phyloP scores from a whole-genome alignment of 2,329 filamentous ascomycete species.

The Epichloe elymi region DNA sequence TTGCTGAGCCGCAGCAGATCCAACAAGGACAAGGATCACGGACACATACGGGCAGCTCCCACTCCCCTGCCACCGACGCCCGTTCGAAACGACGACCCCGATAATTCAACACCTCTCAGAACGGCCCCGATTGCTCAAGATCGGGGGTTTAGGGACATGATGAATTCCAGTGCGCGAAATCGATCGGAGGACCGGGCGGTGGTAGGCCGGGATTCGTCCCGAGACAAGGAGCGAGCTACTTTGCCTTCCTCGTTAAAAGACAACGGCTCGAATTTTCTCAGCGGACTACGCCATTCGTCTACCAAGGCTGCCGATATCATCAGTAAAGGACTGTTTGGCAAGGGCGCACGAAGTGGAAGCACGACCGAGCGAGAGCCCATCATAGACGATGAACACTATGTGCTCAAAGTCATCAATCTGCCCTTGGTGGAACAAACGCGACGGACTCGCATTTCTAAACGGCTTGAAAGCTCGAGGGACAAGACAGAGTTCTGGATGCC shows the following conservation, averaged over 20 bases:
- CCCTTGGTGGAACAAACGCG: slow-evolving; percentile 81
- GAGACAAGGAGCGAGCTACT: slow-evolving; percentile 35
- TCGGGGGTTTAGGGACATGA: slow-evolving; percentile 54
- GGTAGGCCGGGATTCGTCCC: slow-evolving; percentile 29
- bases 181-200: slow-evolving; percentile 57
- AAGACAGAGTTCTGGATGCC: slow-evolving; percentile 99
- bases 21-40: slow-evolving; percentile 35
- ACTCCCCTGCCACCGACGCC: slow-evolving; percentile 11
- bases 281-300: slow-evolving; percentile 58
- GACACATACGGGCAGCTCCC: slow-evolving; percentile 24
- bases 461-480: slow-evolving; percentile 73
- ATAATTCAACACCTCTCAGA: slow-evolving; percentile 30
- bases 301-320: slow-evolving; percentile 69
- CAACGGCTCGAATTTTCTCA: slow-evolving; percentile 53
- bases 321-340: slow-evolving; percentile 72
- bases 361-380: slow-evolving; percentile 50
- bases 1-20: slow-evolving; percentile 39
- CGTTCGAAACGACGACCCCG: slow-evolving; percentile 16
- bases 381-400: slow-evolving; percentile 71
- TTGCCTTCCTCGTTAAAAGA: slow-evolving; percentile 46
- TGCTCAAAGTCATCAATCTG: slow-evolving; percentile 71
- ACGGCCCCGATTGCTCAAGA: slow-evolving; percentile 54
- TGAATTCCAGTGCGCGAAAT: slow-evolving; percentile 51
- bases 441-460: slow-evolving; percentile 81
- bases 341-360: slow-evolving; percentile 59